Evolutionary conservation across 257 asterid species (phyloP).

Genomic region (Datura wrightii): DNA sequence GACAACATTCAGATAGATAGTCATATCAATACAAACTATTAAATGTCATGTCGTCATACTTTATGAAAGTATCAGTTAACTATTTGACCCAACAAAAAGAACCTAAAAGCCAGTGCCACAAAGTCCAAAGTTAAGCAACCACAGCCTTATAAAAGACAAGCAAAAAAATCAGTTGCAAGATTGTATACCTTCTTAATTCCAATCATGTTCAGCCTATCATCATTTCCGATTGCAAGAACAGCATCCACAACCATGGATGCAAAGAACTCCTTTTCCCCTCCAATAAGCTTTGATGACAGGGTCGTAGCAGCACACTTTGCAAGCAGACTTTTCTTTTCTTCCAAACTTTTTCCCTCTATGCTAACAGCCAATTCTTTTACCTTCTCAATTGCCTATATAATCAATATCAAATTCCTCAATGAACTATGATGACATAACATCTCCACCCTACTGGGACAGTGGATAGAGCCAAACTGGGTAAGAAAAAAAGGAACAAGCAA

Average conservation of each 20-base stretch:
- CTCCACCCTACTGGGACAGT: background rate
- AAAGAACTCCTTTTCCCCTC: constrained; percentile 98
- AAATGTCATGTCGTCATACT: background rate
- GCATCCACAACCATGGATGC: constrained; percentile 97
- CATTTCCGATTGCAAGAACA: constrained; percentile 84
- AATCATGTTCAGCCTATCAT: constrained; percentile 93
- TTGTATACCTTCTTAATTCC: constrained; percentile 85
- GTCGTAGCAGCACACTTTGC: constrained; percentile 99
- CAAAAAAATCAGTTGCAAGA: background rate
- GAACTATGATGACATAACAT: background rate
- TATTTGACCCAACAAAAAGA: background rate
- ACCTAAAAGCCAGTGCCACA: background rate
- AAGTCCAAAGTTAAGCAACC: background rate
- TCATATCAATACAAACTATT: background rate
- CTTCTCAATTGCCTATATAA: constrained; percentile 70
- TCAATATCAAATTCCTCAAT: constrained; percentile 25
- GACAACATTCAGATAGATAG: background rate
- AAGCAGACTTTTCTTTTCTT: constrained; percentile 85
- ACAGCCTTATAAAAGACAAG: background rate
- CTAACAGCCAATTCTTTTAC: constrained; percentile 80
- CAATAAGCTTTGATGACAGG: constrained; percentile 95
- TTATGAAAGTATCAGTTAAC: background rate
- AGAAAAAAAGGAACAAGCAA: constrained; percentile 34
- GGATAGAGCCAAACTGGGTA: background rate
- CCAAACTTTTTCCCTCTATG: constrained; percentile 93